These are phyloP conservation scores for Pelargonium australe DNA, from an alignment of 441 rosid genomes.

Conservation along the genomic window DNA sequence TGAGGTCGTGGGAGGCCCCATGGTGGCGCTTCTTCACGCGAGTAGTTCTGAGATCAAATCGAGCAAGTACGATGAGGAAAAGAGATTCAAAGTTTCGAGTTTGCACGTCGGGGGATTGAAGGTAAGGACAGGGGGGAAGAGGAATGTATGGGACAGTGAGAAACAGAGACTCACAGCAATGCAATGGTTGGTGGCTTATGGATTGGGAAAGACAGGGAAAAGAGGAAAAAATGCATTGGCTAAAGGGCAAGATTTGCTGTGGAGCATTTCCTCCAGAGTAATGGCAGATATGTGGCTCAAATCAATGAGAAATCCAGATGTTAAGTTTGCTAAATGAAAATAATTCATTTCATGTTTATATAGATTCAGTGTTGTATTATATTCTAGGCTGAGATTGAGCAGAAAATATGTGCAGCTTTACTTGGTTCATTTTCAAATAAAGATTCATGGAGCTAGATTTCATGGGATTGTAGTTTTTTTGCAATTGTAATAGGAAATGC, in stretches of 20 bases:
- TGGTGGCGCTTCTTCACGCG: slow-evolving; percentile 55
- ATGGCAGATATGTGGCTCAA: slow-evolving; percentile 97
- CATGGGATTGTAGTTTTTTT: too few relatives aligned
- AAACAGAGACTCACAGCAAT: slow-evolving; percentile 67
- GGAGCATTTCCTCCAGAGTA: slow-evolving; percentile 87
- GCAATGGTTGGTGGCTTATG: slow-evolving; percentile 77
- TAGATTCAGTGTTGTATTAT: slow-evolving; percentile 1
- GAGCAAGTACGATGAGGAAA: slow-evolving; percentile 43
- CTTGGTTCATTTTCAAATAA: background rate
- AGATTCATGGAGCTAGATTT: background rate
- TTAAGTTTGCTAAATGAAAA: slow-evolving; percentile 38
- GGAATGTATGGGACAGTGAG: slow-evolving; percentile 54
- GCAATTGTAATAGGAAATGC: too few relatives aligned
- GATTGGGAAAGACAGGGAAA: slow-evolving; percentile 56
- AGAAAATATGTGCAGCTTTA: background rate
- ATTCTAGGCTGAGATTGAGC: background rate
- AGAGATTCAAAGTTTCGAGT: slow-evolving; percentile 51
- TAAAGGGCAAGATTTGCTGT: slow-evolving; percentile 45
- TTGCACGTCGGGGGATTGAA: slow-evolving; percentile 66
- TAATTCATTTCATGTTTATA: background rate
- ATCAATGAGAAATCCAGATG: slow-evolving; percentile 82
- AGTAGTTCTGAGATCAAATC: slow-evolving; percentile 20
- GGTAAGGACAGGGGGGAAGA: slow-evolving; percentile 33
- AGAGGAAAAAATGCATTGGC: slow-evolving; percentile 34
- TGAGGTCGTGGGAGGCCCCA: slow-evolving; percentile 82